Evolutionary conservation across 257 asterid genomes (phyloP), one percentile per base, ranked within the genome.

Genomic region (Prunella vulgaris): DNA sequence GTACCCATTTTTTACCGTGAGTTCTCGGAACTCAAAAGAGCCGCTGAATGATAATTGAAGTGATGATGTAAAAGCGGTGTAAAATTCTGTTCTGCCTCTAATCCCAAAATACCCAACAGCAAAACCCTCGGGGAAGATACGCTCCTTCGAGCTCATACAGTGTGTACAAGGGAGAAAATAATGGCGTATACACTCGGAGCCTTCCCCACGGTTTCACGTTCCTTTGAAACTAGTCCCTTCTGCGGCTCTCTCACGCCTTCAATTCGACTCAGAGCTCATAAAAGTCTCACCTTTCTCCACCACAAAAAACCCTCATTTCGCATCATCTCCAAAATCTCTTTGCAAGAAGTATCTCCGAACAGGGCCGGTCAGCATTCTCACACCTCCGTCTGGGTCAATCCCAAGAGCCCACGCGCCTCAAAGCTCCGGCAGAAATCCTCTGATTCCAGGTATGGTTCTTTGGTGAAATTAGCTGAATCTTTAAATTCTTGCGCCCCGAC

Each of bases 321-420:
- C 5, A 44, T 70, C 40, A 13, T 78, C 57, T 17, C 81, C 33
- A 72, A 72, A 18, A 71, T 84, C 58, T 85, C 89, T n/a, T n/a
- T n/a, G n/a, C n/a, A n/a, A 42, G 84, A 82, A 54, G 78, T 24
- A 38, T 1, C 74, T 21, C 70, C 66, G n/a, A n/a, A n/a, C n/a
- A n/a, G 28, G 28, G 28, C 28, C 28, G 28, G 28, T 56, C 22
- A 87, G 54, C n/a, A n/a, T n/a, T n/a, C n/a, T n/a, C n/a, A n/a
- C n/a, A 68, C 84, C 56, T 44, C 69, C 75, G 59, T 88, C 20
- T 94, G 97, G 99, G 85, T 94, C 72, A 91, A 94, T 58, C 99
- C 97, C 58, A 87, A 77, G 38, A 89, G 89, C 81, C 79, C 92
- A 61, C 70, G 78, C 37, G 96, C 97, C 44, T 66, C 86, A 1